Base-by-base conservation (phyloP, 164 flowering plant genomes). In the Liquidambar formosana region DNA sequence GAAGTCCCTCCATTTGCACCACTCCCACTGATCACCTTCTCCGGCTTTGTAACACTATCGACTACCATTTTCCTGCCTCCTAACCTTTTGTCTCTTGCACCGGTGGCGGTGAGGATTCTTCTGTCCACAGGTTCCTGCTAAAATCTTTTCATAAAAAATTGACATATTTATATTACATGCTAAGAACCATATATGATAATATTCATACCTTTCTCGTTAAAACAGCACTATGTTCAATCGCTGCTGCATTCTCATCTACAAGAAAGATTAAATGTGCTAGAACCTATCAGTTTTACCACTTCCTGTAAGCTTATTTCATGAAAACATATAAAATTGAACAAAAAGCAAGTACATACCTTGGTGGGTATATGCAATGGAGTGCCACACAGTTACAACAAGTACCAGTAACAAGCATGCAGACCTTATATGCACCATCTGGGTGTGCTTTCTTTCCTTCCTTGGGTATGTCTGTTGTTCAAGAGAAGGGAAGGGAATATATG, bases 61-160 rank as follows among this genome's bases (percentile, higher is more conserved):
- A 14, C 26, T 8, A 28, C 63, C 70, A 59, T 47, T 60, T 57
- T 72, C 51, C 69, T 65, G 49, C 65, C 61, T 26, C 43, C 19
- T 61, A 65, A 58, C 58, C 41, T 38, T 18, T 19, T 52, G 47
- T 59, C 57, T 5, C 61, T 23, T 26, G 23, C 56, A n/a, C 11
- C 56, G 9, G 23, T 22, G 21, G 41, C 41, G 6, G 4, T 33
- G 4, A 33, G 41, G 41, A 21, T n/a, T 52, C 19, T n/a, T 10
- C 23, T 8, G 4, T 18, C 21, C 56, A n/a, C 8, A 52, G 56
- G 8, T 5, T 52, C 23, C 56, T 52, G 10, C 23, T 52, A 22
- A 52, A 18, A 14, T 2, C 3, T 49, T 15, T 48, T 48, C 53
- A n/a, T n/a, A n/a, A n/a, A n/a, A n/a, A n/a, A n/a, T n/a, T n/a